phyloP scores from a whole-genome alignment of 768 basidiomycete genomes.

The Mycena alexandri region DNA sequence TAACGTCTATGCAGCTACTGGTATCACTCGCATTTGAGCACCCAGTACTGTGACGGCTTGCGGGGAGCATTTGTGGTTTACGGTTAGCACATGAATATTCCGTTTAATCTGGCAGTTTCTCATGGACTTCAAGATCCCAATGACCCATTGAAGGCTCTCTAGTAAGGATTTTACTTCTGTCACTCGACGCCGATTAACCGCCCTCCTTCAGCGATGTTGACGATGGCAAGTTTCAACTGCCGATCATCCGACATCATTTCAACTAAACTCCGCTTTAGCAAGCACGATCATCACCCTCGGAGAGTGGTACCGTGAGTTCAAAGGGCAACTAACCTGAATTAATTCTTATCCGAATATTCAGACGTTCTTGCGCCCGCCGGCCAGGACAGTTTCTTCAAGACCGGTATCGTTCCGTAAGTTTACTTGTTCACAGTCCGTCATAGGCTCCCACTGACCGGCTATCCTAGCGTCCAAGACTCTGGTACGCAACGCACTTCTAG shows the following conservation, averaged over 20 bases:
- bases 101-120: neutral
- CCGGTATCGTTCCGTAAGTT: slow-evolving; percentile 45
- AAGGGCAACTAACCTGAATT: neutral
- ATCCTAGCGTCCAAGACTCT: slow-evolving; percentile 50
- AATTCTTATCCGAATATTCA: neutral
- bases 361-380: slow-evolving; percentile 53
- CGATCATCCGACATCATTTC: slow-evolving; percentile 20
- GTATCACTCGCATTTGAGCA: slow-evolving; percentile 60
- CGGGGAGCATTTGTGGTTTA: slow-evolving; percentile 39
- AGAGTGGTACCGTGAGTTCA: slow-evolving; percentile 43
- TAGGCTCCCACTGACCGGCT: neutral
- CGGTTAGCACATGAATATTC: slow-evolving; percentile 4
- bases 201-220: slow-evolving; percentile 48
- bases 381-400: slow-evolving; percentile 47
- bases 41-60: slow-evolving; percentile 66
- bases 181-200: neutral
- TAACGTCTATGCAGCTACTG: slow-evolving; percentile 51
- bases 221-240: slow-evolving; percentile 44
- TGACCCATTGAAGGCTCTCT: slow-evolving; percentile 51
- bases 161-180: slow-evolving; percentile 30
- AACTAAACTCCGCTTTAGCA: slow-evolving; percentile 31
- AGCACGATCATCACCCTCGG: slow-evolving; percentile 53
- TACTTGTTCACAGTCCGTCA: no score
- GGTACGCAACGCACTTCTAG: slow-evolving; percentile 37
- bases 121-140: slow-evolving; percentile 45